phyloP scores from a whole-genome alignment of 495 filamentous ascomycete genomes.

The Aspergillus ellipticus region DNA sequence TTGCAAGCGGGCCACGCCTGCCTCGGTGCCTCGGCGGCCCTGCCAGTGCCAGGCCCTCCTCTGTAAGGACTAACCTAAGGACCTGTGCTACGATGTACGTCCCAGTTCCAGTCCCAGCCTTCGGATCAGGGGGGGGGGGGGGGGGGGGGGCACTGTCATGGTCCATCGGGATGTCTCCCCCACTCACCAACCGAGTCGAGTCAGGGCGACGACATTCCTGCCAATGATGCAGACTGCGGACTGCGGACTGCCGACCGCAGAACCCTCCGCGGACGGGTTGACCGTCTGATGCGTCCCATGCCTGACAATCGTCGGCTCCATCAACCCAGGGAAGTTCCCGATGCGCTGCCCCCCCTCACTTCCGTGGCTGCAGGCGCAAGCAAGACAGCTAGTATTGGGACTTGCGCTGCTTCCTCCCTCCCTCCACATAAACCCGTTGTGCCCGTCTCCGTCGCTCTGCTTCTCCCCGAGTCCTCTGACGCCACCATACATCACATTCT shows the following conservation, averaged over 20 bases:
- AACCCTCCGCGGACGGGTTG: not conserved
- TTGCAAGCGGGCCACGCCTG: too few species aligned
- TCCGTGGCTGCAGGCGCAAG: conserved; percentile 10
- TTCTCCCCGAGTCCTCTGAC: not conserved
- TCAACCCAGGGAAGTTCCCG: conserved; percentile 5
- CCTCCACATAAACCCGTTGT: not conserved
- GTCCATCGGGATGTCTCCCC: conserved; percentile 1
- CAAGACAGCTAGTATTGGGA: conserved; percentile 1
- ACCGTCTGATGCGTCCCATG: not conserved
- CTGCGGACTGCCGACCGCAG: not conserved
- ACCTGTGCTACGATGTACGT: too few species aligned
- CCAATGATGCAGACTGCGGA: not conserved
- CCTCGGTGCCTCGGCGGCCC: too few species aligned
- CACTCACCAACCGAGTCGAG: conserved; percentile 7
- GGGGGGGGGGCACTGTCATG: too few species aligned
- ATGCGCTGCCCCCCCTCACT: conserved; percentile 13
- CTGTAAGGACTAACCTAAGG: too few species aligned
- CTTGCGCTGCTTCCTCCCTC: not conserved
- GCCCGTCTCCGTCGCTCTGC: not conserved
- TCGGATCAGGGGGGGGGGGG: too few species aligned
- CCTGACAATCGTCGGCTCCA: conserved; percentile 14
- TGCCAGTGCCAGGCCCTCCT: too few species aligned
- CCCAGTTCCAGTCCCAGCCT: too few species aligned
- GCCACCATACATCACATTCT: not conserved
- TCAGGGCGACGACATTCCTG: not conserved